These are phyloP conservation scores for Endoconidiophora laricicola DNA, from an alignment of 2,329 filamentous ascomycete genomes.

Conservation along the genomic window DNA sequence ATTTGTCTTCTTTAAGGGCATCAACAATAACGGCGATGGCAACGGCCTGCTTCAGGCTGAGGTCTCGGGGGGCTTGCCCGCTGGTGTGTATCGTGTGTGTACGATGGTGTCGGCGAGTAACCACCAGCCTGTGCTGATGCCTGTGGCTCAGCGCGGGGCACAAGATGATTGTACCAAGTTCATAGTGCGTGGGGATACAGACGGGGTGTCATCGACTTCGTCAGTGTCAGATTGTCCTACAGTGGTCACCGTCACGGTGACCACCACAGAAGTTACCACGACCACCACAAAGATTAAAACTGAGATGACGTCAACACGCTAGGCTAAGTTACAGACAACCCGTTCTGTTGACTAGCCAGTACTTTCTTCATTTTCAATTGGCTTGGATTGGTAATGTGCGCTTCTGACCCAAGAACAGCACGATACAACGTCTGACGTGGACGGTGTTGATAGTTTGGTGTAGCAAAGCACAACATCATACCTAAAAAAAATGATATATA, in stretches of 20 bases:
- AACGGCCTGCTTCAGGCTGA: conserved; percentile 27
- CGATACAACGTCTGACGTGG: too few relatives aligned
- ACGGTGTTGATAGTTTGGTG: too few relatives aligned
- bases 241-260: conserved; percentile 3
- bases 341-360: too few relatives aligned
- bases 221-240: neutral
- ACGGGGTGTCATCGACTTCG: neutral
- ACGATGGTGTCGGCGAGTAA: conserved; percentile 33
- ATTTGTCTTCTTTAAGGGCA: conserved; percentile 42
- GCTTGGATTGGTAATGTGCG: too few relatives aligned
- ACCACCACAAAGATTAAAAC: neutral
- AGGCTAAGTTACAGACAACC: neutral
- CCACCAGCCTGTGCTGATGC: conserved; percentile 42
- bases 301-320: neutral
- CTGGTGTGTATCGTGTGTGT: conserved; percentile 33
- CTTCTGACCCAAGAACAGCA: too few relatives aligned
- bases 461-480: too few relatives aligned
- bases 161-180: conserved; percentile 38
- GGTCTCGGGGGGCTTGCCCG: conserved; percentile 29
- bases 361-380: too few relatives aligned
- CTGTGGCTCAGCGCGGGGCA: conserved; percentile 34
- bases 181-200: conserved; percentile 19
- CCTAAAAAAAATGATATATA: too few relatives aligned
- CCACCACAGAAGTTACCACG: neutral
- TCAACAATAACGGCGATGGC: conserved; percentile 34